Conservation (phyloP, 805 yeast species). For the Zygoascus biomembranicola region DNA sequence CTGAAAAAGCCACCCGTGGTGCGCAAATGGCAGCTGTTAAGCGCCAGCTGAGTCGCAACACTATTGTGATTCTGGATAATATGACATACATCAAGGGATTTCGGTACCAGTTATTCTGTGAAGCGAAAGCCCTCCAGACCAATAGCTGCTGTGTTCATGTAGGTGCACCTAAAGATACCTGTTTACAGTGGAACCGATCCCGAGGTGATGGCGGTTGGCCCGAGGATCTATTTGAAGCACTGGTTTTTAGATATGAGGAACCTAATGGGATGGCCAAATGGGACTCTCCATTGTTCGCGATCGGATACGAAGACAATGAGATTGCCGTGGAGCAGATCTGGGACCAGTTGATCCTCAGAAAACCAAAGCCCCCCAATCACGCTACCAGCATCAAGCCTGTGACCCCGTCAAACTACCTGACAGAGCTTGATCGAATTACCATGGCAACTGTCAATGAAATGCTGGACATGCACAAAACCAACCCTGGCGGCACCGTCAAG, state of each 20-base stretch:
- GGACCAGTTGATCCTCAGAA: conserved; percentile 38
- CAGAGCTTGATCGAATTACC: conserved; percentile 67
- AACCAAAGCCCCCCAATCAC: conserved; percentile 67
- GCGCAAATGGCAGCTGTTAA: conserved; percentile 84
- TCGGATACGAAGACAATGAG: conserved; percentile 47
- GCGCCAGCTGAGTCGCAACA: conserved; percentile 59
- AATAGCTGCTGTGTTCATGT: conserved; percentile 78
- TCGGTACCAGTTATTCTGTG: conserved; percentile 89
- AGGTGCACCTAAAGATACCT: conserved; percentile 54
- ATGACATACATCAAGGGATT: conserved; percentile 90
- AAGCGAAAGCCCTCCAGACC: conserved; percentile 76
- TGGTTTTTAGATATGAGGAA: conserved; percentile 85
- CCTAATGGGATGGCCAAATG: conserved; percentile 80
- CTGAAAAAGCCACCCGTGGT: conserved; percentile 78
- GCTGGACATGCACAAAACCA: conserved; percentile 52
- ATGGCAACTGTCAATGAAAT: conserved; percentile 54
- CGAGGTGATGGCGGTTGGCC: conserved; percentile 47
- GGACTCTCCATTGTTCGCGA: conserved; percentile 86
- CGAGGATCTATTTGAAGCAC: conserved; percentile 50
- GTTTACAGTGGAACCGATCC: conserved; percentile 52
- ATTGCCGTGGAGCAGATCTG: conserved; percentile 58
- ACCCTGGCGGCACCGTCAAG: conserved; percentile 26
- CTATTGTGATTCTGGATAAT: conserved; percentile 77
- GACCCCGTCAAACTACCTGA: conserved; percentile 63
- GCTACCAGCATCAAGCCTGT: conserved; percentile 82